Evolutionary conservation across 1,139 yeast genomes (phyloP), one percentile per base, ranked within the genome.

Genomic region (Debaryomyces fabryi): DNA sequence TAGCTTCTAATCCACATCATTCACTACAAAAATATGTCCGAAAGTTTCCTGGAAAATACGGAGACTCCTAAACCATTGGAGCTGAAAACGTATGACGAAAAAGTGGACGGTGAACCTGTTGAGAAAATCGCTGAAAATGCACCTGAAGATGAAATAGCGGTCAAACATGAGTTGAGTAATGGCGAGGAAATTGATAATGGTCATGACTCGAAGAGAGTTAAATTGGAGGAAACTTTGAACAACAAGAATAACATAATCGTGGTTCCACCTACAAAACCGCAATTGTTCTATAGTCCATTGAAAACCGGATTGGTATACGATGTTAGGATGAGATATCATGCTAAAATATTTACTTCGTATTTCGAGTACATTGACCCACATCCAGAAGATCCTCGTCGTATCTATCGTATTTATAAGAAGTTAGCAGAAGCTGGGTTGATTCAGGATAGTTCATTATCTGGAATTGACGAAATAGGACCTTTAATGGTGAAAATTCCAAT

Each of bases 341-440:
- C 97, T 37, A 90, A 91, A 64, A 86, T 93, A 49, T 92, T 88
- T 67, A 89, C 97, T 2, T 87, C 96, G 5, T 90, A 93, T 56
- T 88, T 83, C 58, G 97, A 92, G 65, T 93, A 93, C 67, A 90
- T 92, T 45, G 99, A 95, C 63, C 99, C 99, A 2, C 99, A 95
- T 64, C 99, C 99, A 4, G 99, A 95, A 66, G 99, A 95, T 63
- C 99, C 99, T 10, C 81, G 99, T 53, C 83, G 99, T 57, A 93
- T 93, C 42, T 93, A 92, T 67, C 80, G 98, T 50, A 89, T 95
- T 42, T 95, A 93, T 71, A 90, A 93, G 67, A 87, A 88, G 42
- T 76, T 95, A 44, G 98, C 97, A 0, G 98, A 93, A 63, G 92
- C 96, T 25, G 99, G 99, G 0, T 72, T 95, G 20, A 86, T 95